phyloP scores from a whole-genome alignment of 108 stramenopile species.

The Stephanodiscus minutulus region DNA sequence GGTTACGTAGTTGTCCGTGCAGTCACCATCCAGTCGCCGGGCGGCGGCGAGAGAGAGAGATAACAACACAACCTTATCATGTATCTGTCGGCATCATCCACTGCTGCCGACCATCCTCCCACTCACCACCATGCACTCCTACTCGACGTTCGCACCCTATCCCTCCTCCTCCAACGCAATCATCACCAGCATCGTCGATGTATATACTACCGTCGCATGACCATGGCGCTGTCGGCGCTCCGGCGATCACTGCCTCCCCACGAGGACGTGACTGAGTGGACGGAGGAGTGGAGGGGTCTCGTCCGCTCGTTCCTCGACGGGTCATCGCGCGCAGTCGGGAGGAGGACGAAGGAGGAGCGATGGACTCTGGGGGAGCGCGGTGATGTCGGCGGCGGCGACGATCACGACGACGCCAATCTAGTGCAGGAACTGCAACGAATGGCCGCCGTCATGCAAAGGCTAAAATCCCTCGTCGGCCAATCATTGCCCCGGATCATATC shows the following conservation, averaged over 20 bases:
- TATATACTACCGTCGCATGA: constrained; percentile 63
- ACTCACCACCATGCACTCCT: constrained; percentile 44
- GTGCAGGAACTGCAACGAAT: constrained; percentile 5
- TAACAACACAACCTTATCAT: too few relatives aligned
- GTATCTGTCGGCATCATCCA: not conserved
- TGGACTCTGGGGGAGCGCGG: constrained; percentile 26
- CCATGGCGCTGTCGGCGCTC: constrained; percentile 53
- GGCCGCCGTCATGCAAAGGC: constrained; percentile 2
- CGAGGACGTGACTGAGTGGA: constrained; percentile 4
- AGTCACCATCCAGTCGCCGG: too few relatives aligned
- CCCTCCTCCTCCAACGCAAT: constrained; percentile 64
- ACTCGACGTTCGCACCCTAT: constrained; percentile 61
- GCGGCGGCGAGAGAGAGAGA: too few relatives aligned
- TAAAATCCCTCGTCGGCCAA: constrained; percentile 14
- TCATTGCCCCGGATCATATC: constrained; percentile 57
- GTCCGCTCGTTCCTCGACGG: not conserved
- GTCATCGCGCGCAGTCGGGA: not conserved
- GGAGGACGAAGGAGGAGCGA: constrained; percentile 24
- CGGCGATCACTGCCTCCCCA: constrained; percentile 9
- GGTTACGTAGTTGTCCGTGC: too few relatives aligned
- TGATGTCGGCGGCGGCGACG: not conserved
- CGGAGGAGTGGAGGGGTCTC: constrained; percentile 5
- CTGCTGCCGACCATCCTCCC: not conserved
- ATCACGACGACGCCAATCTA: not conserved
- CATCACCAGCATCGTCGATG: constrained; percentile 67